A percentile compares a stretch with the other conserved stretches of the same genome.
phyloP scores from a whole-genome alignment of 148 eudicot genomes.

The Dysphania ambrosioides region DNA sequence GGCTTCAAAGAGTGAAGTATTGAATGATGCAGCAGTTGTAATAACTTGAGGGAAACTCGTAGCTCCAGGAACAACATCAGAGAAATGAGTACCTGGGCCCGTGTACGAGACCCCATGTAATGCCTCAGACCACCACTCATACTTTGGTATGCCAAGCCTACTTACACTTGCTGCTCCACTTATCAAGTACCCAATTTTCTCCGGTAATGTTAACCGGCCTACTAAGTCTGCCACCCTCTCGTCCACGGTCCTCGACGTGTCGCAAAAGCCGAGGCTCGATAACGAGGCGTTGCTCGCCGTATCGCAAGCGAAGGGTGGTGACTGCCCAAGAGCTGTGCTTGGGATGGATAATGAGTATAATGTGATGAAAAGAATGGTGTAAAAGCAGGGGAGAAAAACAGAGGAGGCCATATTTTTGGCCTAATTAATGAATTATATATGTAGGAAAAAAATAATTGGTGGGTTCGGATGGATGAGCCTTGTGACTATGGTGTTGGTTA shows the following conservation, averaged over 20 bases:
- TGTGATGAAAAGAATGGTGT: conserved; percentile 7
- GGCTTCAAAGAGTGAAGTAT: conserved; percentile 52
- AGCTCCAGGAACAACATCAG: conserved; percentile 52
- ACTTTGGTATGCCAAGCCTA: conserved; percentile 65
- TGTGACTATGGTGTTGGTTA: conserved; percentile 12
- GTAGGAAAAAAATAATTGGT: neutral
- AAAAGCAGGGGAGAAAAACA: conserved; percentile 28
- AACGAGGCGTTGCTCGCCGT: conserved; percentile 34
- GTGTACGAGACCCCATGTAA: conserved; percentile 62
- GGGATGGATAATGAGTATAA: conserved; percentile 1
- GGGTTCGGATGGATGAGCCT: neutral
- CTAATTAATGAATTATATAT: neutral
- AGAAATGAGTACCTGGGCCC: conserved; percentile 62
- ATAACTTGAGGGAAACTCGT: conserved; percentile 83
- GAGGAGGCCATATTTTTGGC: conserved; percentile 38
- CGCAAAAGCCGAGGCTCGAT: conserved; percentile 46
- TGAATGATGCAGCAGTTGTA: conserved; percentile 71
- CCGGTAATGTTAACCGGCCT: conserved; percentile 46
- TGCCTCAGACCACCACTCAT: conserved; percentile 91
- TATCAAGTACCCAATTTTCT: conserved; percentile 53
- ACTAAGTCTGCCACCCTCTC: conserved; percentile 53
- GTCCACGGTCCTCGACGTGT: conserved; percentile 30
- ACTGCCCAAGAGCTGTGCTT: conserved; percentile 24
- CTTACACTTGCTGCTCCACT: conserved; percentile 42
- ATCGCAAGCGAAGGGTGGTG: conserved; percentile 54